A percentile compares a stretch with the other conserved stretches of the same genome.
phyloP scores from a whole-genome alignment of 208 protist genomes.

The Acanthamoeba triangularis region DNA sequence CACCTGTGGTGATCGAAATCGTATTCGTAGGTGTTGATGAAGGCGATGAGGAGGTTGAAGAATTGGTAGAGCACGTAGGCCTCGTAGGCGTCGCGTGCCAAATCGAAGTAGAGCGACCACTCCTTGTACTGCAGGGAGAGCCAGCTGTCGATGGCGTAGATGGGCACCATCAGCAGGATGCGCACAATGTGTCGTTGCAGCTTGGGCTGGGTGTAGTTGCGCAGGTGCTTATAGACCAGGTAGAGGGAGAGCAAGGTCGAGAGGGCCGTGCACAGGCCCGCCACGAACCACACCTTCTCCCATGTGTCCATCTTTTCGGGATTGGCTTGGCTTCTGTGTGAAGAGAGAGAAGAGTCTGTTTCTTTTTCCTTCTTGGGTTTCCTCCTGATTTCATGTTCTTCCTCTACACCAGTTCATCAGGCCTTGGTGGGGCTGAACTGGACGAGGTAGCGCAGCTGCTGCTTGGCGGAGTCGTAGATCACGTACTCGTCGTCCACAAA shows the following conservation, averaged over 20 bases:
- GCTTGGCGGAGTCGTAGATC: slow-evolving; percentile 79
- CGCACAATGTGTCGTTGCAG: slow-evolving; percentile 94
- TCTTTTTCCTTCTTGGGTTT: too few species aligned
- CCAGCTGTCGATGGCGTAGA: slow-evolving; percentile 70
- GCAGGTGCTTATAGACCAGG: slow-evolving; percentile 92
- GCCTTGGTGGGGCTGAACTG: slow-evolving; percentile 29
- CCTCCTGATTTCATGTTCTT: too few species aligned
- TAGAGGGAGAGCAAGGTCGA: slow-evolving; percentile 6
- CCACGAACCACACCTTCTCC: slow-evolving; percentile 69
- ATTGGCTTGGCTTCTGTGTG: too few species aligned
- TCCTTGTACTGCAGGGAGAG: slow-evolving; percentile 78
- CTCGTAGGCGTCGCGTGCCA: slow-evolving; percentile 95
- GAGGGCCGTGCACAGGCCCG: slow-evolving; percentile 49
- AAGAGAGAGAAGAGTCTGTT: too few species aligned
- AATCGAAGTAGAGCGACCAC: slow-evolving; percentile 94
- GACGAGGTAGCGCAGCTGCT: slow-evolving; percentile 80
- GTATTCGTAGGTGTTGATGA: slow-evolving; percentile 76
- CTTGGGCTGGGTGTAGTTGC: slow-evolving; percentile 92
- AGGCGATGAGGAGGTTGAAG: slow-evolving; percentile 96
- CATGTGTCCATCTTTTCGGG: slow-evolving; percentile 50
- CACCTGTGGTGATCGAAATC: slow-evolving; percentile 72
- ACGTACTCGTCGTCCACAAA: slow-evolving; percentile 86
- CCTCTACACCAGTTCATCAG: too few species aligned
- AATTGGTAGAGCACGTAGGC: slow-evolving; percentile 97
- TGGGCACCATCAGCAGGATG: slow-evolving; percentile 96